A percentile compares a stretch with the other conserved stretches of the same genome.
Evolutionary conservation across 805 yeast genomes (phyloP).

Genomic region (Priceomyces fermenticarens): DNA sequence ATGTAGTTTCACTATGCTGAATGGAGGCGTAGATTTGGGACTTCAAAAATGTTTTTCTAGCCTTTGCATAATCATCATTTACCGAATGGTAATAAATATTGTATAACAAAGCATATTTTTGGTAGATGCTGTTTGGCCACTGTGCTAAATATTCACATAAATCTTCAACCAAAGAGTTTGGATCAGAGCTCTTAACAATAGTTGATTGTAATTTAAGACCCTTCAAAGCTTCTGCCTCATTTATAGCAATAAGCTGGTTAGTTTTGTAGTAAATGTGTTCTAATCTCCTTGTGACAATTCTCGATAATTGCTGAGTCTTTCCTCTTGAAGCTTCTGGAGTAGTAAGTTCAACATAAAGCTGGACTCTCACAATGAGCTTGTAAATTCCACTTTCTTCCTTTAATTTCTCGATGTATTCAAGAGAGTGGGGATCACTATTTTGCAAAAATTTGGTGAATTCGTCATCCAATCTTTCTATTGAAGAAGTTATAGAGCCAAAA

Average conservation of each 20-base stretch:
- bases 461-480: constrained; percentile 91
- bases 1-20: constrained; percentile 76
- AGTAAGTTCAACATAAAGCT: constrained; percentile 74
- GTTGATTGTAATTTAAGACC: constrained; percentile 28
- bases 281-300: constrained; percentile 78
- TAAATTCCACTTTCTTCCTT: constrained; percentile 82
- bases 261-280: constrained; percentile 95
- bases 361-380: constrained; percentile 75
- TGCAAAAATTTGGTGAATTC: constrained; percentile 88
- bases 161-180: constrained; percentile 54
- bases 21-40: constrained; percentile 83
- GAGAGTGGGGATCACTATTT: constrained; percentile 89
- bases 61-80: constrained; percentile 76
- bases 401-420: constrained; percentile 87
- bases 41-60: constrained; percentile 83
- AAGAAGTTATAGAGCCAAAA: constrained; percentile 80
- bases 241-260: constrained; percentile 59
- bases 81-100: constrained; percentile 90
- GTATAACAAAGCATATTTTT: constrained; percentile 79
- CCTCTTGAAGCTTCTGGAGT: constrained; percentile 42
- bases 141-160: constrained; percentile 64
- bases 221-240: constrained; percentile 78
- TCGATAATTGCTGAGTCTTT: constrained; percentile 58
- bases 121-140: constrained; percentile 65
- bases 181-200: constrained; percentile 31